Evolutionary conservation across 495 filamentous ascomycete species (phyloP).

Genomic region (Emericellopsis terricola): DNA sequence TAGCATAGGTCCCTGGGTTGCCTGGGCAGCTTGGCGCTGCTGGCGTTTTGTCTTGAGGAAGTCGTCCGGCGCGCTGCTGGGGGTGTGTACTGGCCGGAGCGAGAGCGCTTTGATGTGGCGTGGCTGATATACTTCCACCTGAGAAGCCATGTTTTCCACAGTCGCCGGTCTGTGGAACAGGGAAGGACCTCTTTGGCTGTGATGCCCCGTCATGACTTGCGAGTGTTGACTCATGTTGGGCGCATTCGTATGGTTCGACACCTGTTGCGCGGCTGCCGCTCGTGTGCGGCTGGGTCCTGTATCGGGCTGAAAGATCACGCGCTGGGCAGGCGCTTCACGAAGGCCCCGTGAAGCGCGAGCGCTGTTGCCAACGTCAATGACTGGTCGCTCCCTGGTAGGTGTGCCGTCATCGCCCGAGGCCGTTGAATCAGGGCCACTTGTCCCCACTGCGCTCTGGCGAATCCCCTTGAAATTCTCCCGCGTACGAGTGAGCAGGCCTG

Average conservation of each 20-base stretch:
- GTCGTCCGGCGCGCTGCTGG: conserved; percentile 43
- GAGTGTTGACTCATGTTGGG: conserved; percentile 12
- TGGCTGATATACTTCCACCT: conserved; percentile 41
- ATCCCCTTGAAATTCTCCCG: conserved; percentile 46
- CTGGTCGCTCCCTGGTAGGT: conserved; percentile 40
- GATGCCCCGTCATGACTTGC: background rate
- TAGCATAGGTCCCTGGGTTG: conserved; percentile 8
- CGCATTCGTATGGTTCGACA: conserved; percentile 9
- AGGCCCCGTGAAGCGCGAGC: conserved; percentile 50
- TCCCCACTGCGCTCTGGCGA: conserved; percentile 13
- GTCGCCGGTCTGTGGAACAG: conserved; percentile 16
- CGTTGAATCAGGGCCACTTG: conserved; percentile 29
- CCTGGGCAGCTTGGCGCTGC: conserved; percentile 10
- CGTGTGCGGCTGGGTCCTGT: conserved; percentile 39
- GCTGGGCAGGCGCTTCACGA: conserved; percentile 58
- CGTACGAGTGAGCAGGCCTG: conserved; percentile 55
- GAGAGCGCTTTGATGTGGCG: conserved; percentile 32
- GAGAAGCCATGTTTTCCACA: conserved; percentile 25
- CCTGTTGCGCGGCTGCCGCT: conserved; percentile 30
- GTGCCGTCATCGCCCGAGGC: conserved; percentile 41
- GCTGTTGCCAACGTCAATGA: conserved; percentile 38
- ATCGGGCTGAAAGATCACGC: conserved; percentile 70
- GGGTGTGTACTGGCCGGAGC: conserved; percentile 52
- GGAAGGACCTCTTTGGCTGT: conserved; percentile 12
- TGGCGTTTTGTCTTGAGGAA: conserved; percentile 34